A percentile compares a stretch with the other conserved stretches of the same genome.
Conservation (phyloP, 139 green algal genomes). For the Asterochloris sp. region DNA sequence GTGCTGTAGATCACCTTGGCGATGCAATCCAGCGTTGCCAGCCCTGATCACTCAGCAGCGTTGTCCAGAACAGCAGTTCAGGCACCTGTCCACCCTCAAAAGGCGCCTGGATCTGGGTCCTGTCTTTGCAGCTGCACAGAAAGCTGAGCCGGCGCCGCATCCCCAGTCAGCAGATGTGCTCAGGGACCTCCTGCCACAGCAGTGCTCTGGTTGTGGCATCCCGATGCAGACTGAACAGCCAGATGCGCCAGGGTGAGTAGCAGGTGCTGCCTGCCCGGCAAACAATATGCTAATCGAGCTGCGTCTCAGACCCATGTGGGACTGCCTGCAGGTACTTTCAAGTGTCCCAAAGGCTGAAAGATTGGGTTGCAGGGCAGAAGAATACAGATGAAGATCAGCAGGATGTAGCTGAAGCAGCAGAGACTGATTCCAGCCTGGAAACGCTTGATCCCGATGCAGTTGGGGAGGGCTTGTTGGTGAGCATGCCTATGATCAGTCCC, state of each 20-base stretch:
- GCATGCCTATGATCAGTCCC: neutral
- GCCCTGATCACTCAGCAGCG: no score
- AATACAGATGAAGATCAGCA: neutral
- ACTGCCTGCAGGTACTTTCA: slow-evolving; percentile 60
- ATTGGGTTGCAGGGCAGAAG: slow-evolving; percentile 19
- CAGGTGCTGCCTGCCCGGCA: neutral
- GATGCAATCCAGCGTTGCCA: no score
- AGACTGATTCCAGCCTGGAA: neutral
- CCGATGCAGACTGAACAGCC: slow-evolving; percentile 62
- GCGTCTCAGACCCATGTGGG: neutral
- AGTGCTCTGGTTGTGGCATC: slow-evolving; percentile 73
- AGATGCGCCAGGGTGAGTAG: slow-evolving; percentile 57
- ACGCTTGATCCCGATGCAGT: neutral
- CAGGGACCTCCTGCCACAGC: slow-evolving; percentile 10
- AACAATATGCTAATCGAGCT: neutral
- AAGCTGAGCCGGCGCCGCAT: no score
- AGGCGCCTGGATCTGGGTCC: no score
- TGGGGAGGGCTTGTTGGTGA: neutral
- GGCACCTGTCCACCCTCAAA: no score
- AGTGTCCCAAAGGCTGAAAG: slow-evolving; percentile 48
- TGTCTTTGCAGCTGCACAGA: no score
- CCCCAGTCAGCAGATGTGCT: neutral
- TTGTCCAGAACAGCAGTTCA: no score
- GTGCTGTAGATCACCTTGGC: no score
- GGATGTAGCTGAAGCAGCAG: neutral